Conservation (phyloP, 1,284 basidiomycete genomes). For the Cystobasidium sp. region DNA sequence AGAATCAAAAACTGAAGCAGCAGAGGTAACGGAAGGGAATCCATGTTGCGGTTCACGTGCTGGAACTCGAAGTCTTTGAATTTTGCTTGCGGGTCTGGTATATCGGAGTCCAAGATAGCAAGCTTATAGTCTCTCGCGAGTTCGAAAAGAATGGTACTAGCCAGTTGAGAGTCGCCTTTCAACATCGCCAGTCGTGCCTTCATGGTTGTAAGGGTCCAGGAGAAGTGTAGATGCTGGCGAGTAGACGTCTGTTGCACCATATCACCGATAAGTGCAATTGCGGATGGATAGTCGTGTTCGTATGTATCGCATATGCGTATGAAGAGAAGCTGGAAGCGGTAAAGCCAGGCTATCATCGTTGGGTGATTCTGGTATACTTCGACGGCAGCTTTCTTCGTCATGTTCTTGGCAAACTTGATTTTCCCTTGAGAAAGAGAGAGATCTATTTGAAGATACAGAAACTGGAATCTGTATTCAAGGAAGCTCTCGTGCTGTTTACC, state of each 20-base stretch:
- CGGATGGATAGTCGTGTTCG: slow-evolving; percentile 7
- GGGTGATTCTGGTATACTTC: slow-evolving; percentile 8
- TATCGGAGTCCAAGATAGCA: slow-evolving; percentile 4
- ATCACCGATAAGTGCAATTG: slow-evolving; percentile 6
- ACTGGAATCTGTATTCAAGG: slow-evolving; percentile 23
- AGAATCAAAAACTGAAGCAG: slow-evolving; percentile 36
- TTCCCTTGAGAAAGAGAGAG: slow-evolving; percentile 18
- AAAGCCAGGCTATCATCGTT: slow-evolving; percentile 14
- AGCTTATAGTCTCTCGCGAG: slow-evolving; percentile 27
- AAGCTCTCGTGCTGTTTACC: slow-evolving; percentile 28
- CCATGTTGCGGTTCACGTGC: slow-evolving; percentile 12
- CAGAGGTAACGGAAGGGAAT: slow-evolving; percentile 8
- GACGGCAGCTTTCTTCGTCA: not conserved
- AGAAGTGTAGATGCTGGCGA: not conserved
- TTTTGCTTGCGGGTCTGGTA: not conserved
- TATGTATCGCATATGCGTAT: slow-evolving; percentile 23
- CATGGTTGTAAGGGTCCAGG: slow-evolving; percentile 14
- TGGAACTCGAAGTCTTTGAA: not conserved
- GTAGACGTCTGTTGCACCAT: not conserved
- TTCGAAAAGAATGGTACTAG: not conserved
- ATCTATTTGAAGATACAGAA: slow-evolving; percentile 29
- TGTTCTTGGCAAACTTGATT: slow-evolving; percentile 22
- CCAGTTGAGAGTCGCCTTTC: slow-evolving; percentile 12
- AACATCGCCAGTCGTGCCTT: slow-evolving; percentile 27
- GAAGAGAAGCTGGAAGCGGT: slow-evolving; percentile 26